Base-by-base conservation (phyloP, 2,329 filamentous ascomycete species). In the Botrytis paeoniae region DNA sequence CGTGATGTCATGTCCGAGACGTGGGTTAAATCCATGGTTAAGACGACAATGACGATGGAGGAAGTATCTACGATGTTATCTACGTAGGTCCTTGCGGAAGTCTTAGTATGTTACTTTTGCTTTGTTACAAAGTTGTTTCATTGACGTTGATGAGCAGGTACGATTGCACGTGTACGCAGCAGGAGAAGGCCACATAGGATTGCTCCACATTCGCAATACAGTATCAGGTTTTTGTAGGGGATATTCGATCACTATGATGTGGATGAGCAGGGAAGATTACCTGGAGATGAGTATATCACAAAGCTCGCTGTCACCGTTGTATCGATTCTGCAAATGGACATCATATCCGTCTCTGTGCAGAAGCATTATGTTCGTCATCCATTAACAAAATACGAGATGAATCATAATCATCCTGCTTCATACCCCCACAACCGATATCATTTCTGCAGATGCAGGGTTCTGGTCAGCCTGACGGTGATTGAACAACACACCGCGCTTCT, bases 401-500 rank as follows among this genome's bases (percentile, higher is more conserved):
- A 63, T 57, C 48, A 73, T 73, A 73, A 37, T 60, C 37, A 54
- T 39, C 39, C 37, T 59, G n/a, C 39, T 75, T 70, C 69, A 62
- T 39, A 74, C 74, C 73, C 75, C 77, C 74, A 75, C 74, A 73
- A 69, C 59, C 45, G 16, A 45, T 54, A 71, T 74, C 70, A 73
- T 77, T 57, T 66, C 76, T 76, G 76, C 77, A 78, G 51, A 68
- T 74, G 74, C 76, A 78, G 74, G 76, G 77, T 74, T 76, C 41
- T 68, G 63, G 73, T 75, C 74, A 77, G 77, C 76, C 76, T 78
- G 75, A 75, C 75, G 73, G 64, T 73, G 69, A 65, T 65, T 71
- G 70, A 76, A 76, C 78, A 79, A 75, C 78, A 76, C 77, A 79
- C 74, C 76, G 76, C 75, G 75, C 75, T 76, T 76, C 75, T 76